Evolutionary conservation across 75 land plant genomes (phyloP), one percentile per base, ranked within the genome.

Genomic region (Chamaecyparis obtusa): DNA sequence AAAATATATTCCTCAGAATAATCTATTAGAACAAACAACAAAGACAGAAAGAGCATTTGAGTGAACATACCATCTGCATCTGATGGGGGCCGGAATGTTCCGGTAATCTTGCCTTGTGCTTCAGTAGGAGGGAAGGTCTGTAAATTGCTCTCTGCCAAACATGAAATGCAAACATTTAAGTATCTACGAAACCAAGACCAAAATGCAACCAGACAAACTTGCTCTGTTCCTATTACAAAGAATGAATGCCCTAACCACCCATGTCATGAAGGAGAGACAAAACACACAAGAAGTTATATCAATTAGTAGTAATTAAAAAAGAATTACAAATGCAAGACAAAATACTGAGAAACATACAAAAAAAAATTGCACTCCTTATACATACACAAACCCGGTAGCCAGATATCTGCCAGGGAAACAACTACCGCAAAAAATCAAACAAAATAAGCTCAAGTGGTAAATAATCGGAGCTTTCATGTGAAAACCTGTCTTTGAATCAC

Each of bases 21-120:
- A 74, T 36, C 33, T 74, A 32, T 33, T 32, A 19, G 36, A 77
- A 56, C 19, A 71, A 21, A 77, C 48, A 7, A 39, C 41, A 37
- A 36, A 77, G 43, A 74, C 49, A 56, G 27, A n/a, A 17, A 85
- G 11, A 9, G 19, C 35, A 56, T 16, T 87, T 21, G 55, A n/a
- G 60, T 27, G 71, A 35, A 41, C 87, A 86, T 93, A 98, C 99
- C 99, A 89, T 98, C 99, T 36, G 97, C 99, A 90, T 98, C 99
- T 13, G 88, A 82, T 35, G 99, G 99, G 30, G 99, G 99, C 17
- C 89, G 90, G 60, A 92, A 91, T n/a, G 89, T 89, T 77, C 94
- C 96, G 37, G 95, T 89, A 54, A 98, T 93, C 92, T 98, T 97
- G 87, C 99, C 99, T 78, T 91, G 92, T 7, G 96, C 83, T n/a